phyloP scores from a whole-genome alignment of 371 early-diverging fungal species.

The Choanephora cucurbitarum region DNA sequence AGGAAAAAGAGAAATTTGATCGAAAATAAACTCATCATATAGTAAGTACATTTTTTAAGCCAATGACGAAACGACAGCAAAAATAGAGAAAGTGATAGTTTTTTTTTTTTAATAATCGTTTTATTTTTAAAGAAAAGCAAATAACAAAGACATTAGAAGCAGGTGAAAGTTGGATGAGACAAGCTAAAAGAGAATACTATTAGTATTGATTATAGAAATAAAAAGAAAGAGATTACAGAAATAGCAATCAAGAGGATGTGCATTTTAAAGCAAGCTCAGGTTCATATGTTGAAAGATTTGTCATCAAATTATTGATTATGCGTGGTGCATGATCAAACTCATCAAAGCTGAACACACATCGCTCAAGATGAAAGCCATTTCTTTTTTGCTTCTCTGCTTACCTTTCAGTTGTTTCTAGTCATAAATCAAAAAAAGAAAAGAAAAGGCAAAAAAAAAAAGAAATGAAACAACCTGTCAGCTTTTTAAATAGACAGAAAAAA shows the following conservation, averaged over 20 bases:
- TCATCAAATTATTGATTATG: conserved; percentile 38
- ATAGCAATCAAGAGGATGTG: neutral
- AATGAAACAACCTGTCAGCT: no score
- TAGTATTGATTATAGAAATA: neutral
- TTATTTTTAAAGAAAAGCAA: no score
- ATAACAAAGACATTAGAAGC: no score
- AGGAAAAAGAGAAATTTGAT: neutral
- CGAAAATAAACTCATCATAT: no score
- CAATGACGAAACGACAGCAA: no score
- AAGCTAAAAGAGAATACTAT: no score
- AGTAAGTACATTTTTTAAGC: no score
- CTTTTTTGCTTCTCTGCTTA: neutral
- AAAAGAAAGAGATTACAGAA: neutral
- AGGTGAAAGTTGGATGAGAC: no score
- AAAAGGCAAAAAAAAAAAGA: neutral
- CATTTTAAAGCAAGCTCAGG: conserved; percentile 20
- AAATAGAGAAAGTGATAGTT: no score
- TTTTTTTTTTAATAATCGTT: no score
- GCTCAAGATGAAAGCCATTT: neutral
- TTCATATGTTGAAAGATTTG: conserved; percentile 23
- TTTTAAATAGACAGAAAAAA: no score
- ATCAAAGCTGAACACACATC: conserved; percentile 20
- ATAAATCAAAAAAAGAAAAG: conserved; percentile 3
- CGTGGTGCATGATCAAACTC: conserved; percentile 45
- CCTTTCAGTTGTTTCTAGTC: neutral